A percentile compares a stretch with the other conserved stretches of the same genome.
phyloP scores from a whole-genome alignment of 805 yeast species.

The Wickerhamiella sergipiensis region DNA sequence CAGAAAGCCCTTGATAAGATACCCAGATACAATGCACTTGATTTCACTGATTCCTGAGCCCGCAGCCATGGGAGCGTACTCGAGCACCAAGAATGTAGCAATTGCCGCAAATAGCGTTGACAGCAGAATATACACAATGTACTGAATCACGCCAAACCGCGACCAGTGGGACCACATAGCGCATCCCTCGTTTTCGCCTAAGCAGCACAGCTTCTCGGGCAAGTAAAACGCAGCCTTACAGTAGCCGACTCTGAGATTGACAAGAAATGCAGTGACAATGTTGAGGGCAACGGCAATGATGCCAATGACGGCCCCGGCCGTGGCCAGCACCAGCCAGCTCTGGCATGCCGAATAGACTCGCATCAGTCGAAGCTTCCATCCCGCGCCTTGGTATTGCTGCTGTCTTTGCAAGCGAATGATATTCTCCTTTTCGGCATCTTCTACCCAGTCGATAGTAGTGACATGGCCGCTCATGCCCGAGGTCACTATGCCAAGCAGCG shows the following conservation, averaged over 20 bases:
- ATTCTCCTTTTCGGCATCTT: conserved; percentile 32
- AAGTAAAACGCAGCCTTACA: conserved; percentile 59
- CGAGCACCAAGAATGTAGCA: conserved; percentile 56
- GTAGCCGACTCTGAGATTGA: conserved; percentile 63
- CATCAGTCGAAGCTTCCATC: background rate
- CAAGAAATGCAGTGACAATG: conserved; percentile 75
- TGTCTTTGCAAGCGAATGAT: conserved; percentile 12
- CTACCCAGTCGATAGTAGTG: conserved; percentile 43
- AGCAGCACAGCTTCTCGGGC: conserved; percentile 70
- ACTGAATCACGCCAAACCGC: conserved; percentile 29
- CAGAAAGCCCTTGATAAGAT: conserved; percentile 62
- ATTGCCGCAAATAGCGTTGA: conserved; percentile 48
- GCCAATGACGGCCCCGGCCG: conserved; percentile 70
- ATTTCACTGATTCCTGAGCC: conserved; percentile 97
- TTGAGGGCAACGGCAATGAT: conserved; percentile 69
- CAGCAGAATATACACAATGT: conserved; percentile 41
- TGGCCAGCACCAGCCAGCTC: conserved; percentile 61
- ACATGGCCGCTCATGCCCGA: conserved; percentile 13
- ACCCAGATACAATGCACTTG: conserved; percentile 87
- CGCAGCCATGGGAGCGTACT: conserved; percentile 78
- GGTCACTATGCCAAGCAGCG: background rate
- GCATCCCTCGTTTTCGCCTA: conserved; percentile 44
- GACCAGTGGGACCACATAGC: conserved; percentile 62
- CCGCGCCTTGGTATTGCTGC: background rate
- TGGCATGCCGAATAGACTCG: conserved; percentile 26